Evolutionary conservation across 2,329 filamentous ascomycete genomes (phyloP).

Genomic region (Sporothrix inflata): DNA sequence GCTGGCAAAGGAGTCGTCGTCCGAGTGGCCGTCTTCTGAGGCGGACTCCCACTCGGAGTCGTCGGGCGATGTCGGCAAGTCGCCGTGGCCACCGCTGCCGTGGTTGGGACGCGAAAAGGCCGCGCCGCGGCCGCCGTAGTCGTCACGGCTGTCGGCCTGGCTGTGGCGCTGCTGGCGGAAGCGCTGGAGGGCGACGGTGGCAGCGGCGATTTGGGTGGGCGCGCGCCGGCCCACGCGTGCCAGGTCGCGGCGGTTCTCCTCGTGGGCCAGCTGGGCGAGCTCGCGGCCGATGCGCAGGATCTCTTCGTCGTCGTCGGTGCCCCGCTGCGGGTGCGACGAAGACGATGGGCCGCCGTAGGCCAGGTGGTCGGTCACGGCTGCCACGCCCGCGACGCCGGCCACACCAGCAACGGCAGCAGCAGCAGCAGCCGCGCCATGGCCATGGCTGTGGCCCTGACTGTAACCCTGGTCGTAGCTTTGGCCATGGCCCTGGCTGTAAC

Average conservation of each 20-base stretch:
- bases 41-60: conserved; percentile 63
- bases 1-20: conserved; percentile 44
- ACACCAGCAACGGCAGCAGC: conserved; percentile 21
- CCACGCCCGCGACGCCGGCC: conserved; percentile 1
- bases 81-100: background rate
- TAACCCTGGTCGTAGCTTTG: conserved; percentile 15
- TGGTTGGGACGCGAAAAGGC: conserved; percentile 44
- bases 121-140: conserved; percentile 33
- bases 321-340: conserved; percentile 32
- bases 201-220: conserved; percentile 46
- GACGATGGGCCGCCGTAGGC: conserved; percentile 6
- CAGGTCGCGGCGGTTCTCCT: conserved; percentile 55
- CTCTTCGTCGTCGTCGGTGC: conserved; percentile 54
- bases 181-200: conserved; percentile 47
- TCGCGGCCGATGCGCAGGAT: conserved; percentile 60
- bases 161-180: conserved; percentile 41
- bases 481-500: background rate
- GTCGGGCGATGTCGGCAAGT: conserved; percentile 43
- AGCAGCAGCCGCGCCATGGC: conserved; percentile 23
- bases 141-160: conserved; percentile 7
- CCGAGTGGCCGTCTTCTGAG: conserved; percentile 50
- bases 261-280: conserved; percentile 56
- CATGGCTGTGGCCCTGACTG: background rate
- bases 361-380: conserved; percentile 8
- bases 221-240: conserved; percentile 47